Evolutionary conservation across 2,329 filamentous ascomycete genomes (phyloP), one percentile per base, ranked within the genome.

Genomic region (Pseudocercospora eumusae): DNA sequence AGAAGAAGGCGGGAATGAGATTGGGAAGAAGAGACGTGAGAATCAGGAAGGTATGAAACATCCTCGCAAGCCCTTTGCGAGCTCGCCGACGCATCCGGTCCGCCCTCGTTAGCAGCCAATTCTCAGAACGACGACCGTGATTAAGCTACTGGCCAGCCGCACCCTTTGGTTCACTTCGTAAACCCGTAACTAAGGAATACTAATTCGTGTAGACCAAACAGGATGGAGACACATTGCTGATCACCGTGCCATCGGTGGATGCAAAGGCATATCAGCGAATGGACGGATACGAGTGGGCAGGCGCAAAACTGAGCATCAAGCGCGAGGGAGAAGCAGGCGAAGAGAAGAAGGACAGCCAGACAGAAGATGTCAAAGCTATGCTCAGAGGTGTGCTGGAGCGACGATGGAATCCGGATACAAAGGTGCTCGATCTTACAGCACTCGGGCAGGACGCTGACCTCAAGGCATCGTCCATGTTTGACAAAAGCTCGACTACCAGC

Each of bases 381-480:
- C 83, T 97, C 61, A 86, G 86, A 67, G 78, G 79, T 15, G 88
- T 97, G 65, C 82, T 99, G 13, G 83, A 83, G 59, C 83, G 85
- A 58, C 88, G 95, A 54, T 98, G 96, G 77, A 81, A 90, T 64
- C 77, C 83, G 15, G 81, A 82, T 6, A 80, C 81, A 57, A 96
- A 96, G 76, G 80, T 97, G 0, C 83, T 98, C 42, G 87, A 96
- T 72, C 85, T 99, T 9, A 92, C 91, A n/a, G 81, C 84, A 0
- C 84, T 98, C 9, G 88, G 85, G 31, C 80, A 84, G 53, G 93
- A 98, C 70, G 79, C 86, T 1, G 85, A 88, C 61, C 83, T 98
- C 4, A 81, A 87, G 58, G 81, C 84, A 45, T 87, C 92, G 76
- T 90, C 90, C 40, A 89, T 93, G 71, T 92, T 96, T 74, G 84